These are phyloP conservation scores for Aspergillus nidulans DNA, from an alignment of 495 filamentous ascomycete genomes.

Conservation along the genomic window DNA sequence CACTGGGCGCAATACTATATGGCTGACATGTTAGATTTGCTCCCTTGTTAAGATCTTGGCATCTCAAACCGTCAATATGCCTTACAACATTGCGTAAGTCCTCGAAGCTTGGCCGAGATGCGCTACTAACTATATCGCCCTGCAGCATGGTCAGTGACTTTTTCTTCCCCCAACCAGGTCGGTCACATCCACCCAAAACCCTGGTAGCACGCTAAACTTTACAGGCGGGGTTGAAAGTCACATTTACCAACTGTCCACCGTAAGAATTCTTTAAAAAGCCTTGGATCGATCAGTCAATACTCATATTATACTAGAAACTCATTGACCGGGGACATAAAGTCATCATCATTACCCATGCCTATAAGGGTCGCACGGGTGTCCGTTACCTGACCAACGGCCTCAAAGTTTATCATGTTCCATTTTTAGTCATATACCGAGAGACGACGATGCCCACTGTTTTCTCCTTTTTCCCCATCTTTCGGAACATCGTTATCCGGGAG, in stretches of 20 bases:
- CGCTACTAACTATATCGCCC: constrained; percentile 13
- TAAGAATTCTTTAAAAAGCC: constrained; percentile 23
- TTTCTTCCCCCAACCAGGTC: constrained; percentile 94
- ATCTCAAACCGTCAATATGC: constrained; percentile 40
- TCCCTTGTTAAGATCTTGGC: constrained; percentile 4
- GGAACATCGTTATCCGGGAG: constrained; percentile 91
- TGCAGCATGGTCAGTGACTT: constrained; percentile 93
- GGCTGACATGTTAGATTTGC: background rate
- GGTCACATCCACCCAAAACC: background rate
- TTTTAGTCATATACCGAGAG: constrained; percentile 90
- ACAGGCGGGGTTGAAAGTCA: constrained; percentile 89
- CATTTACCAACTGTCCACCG: constrained; percentile 91
- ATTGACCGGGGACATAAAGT: constrained; percentile 97
- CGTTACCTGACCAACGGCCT: constrained; percentile 96
- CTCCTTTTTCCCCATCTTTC: constrained; percentile 94
- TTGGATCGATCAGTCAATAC: background rate
- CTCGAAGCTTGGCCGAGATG: background rate
- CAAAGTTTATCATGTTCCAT: constrained; percentile 97
- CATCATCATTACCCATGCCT: constrained; percentile 96
- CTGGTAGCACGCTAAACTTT: constrained; percentile 13
- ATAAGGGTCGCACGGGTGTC: constrained; percentile 85
- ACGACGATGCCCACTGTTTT: constrained; percentile 97
- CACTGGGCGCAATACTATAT: background rate
- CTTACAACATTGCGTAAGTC: constrained; percentile 71
- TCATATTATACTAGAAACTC: constrained; percentile 57